Evolutionary conservation across 2,329 filamentous ascomycete species (phyloP).

Genomic region (Biscogniauxia sp.): DNA sequence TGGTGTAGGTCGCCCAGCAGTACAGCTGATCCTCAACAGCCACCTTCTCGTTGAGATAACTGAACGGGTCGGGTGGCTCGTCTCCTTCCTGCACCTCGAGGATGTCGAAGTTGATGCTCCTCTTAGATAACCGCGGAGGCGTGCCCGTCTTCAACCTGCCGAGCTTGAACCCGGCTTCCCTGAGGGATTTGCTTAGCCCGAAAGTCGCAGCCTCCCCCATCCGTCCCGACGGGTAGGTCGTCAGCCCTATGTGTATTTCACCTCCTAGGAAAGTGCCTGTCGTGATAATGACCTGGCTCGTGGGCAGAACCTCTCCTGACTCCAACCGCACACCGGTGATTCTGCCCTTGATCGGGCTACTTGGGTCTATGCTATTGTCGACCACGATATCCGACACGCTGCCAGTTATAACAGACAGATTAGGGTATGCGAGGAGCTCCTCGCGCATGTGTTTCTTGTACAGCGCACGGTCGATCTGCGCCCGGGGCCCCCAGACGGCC

Average conservation of each 20-base stretch:
- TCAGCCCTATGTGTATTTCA: slow-evolving; percentile 92
- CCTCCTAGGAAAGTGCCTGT: slow-evolving; percentile 94
- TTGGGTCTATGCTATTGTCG: slow-evolving; percentile 51
- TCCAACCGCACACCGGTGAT: slow-evolving; percentile 86
- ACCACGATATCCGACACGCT: slow-evolving; percentile 91
- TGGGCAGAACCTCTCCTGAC: slow-evolving; percentile 78
- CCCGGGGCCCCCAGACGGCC: slow-evolving; percentile 93
- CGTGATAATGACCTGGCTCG: slow-evolving; percentile 84
- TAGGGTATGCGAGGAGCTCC: slow-evolving; percentile 75
- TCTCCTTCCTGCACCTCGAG: slow-evolving; percentile 79
- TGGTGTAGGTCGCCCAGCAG: slow-evolving; percentile 89
- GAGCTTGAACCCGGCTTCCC: slow-evolving; percentile 82
- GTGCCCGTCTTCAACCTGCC: slow-evolving; percentile 95
- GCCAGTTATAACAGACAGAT: slow-evolving; percentile 76
- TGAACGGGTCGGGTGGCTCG: slow-evolving; percentile 84
- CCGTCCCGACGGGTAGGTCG: slow-evolving; percentile 80
- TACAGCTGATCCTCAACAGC: slow-evolving; percentile 76
- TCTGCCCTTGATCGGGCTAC: slow-evolving; percentile 56
- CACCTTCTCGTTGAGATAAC: slow-evolving; percentile 79
- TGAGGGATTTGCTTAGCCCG: slow-evolving; percentile 85
- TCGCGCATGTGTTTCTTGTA: slow-evolving; percentile 91
- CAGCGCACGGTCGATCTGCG: slow-evolving; percentile 88
- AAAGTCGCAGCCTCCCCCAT: slow-evolving; percentile 94
- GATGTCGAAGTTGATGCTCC: slow-evolving; percentile 73
- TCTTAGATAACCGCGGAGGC: slow-evolving; percentile 78